Percentiles rank a stretch among this genome's conserved stretches.
Conservation (phyloP, 1,284 basidiomycete species). For the Puccinia triticina region DNA sequence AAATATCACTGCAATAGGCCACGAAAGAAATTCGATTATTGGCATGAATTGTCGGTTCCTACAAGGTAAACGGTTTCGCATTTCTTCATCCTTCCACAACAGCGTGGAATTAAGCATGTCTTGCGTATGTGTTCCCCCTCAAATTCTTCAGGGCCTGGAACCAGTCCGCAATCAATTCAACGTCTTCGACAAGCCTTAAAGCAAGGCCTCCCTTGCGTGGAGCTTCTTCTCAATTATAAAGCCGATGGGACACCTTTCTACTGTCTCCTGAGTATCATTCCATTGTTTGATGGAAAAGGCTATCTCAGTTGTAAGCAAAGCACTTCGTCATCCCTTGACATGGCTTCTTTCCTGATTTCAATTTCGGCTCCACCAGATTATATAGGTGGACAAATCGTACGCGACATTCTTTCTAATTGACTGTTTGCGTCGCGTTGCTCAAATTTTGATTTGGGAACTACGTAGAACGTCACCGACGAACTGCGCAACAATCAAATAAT, state of each 20-base stretch:
- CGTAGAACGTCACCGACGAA: slow-evolving; percentile 43
- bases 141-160: slow-evolving; percentile 29
- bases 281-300: slow-evolving; percentile 55
- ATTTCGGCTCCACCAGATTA: slow-evolving; percentile 16
- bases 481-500: slow-evolving; percentile 15
- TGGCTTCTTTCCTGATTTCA: not conserved
- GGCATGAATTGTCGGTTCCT: slow-evolving; percentile 57
- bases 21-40: slow-evolving; percentile 55
- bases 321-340: not conserved
- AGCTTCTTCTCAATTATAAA: slow-evolving; percentile 58
- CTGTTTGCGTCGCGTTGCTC: not conserved
- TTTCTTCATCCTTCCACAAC: not conserved
- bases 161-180: slow-evolving; percentile 36
- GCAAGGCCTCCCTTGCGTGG: slow-evolving; percentile 31
- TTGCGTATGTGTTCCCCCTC: not conserved
- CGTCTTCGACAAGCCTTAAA: slow-evolving; percentile 14
- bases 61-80: slow-evolving; percentile 14
- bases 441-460: not conserved
- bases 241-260: slow-evolving; percentile 55
- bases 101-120: not conserved
- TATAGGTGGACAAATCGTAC: slow-evolving; percentile 48
- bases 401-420: not conserved
- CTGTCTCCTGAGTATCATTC: slow-evolving; percentile 57
- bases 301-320: slow-evolving; percentile 55
- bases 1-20: slow-evolving; percentile 54